Conservation (phyloP, 2,329 filamentous ascomycete species). For the Aspergillus proliferans region DNA sequence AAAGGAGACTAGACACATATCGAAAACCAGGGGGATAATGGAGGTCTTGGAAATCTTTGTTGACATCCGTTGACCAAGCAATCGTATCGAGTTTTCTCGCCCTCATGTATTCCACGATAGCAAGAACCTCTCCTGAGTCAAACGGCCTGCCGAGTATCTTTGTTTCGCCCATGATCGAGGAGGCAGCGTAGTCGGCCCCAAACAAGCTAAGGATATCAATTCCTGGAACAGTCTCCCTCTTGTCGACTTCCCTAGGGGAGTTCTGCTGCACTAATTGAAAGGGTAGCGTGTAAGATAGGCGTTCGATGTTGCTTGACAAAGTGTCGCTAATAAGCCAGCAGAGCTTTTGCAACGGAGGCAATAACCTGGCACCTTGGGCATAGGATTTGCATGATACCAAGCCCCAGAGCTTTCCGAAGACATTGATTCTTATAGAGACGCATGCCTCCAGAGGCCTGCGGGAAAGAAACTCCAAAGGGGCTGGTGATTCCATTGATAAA, state of each 20-base stretch:
- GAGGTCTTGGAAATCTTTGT: constrained; percentile 70
- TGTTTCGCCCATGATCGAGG: constrained; percentile 76
- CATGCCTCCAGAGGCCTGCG: constrained; percentile 82
- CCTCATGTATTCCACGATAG: constrained; percentile 74
- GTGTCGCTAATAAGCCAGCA: constrained; percentile 80
- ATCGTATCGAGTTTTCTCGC: constrained; percentile 68
- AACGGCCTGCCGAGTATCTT: constrained; percentile 71
- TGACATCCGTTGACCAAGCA: constrained; percentile 67
- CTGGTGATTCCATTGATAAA: constrained; percentile 69
- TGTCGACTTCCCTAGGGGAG: constrained; percentile 65
- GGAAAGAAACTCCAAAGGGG: constrained; percentile 69
- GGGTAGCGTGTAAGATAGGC: constrained; percentile 73
- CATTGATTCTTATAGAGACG: constrained; percentile 86
- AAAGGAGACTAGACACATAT: constrained; percentile 66
- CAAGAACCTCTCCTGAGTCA: constrained; percentile 73
- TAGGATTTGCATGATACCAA: constrained; percentile 80
- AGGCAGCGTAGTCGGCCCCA: constrained; percentile 73
- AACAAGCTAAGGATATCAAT: constrained; percentile 77
- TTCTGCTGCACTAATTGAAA: constrained; percentile 75
- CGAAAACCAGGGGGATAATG: constrained; percentile 72
- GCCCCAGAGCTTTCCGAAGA: constrained; percentile 79
- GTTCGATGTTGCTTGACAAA: constrained; percentile 76
- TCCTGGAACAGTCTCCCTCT: constrained; percentile 81
- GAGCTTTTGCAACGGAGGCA: constrained; percentile 83
- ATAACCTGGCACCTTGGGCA: constrained; percentile 71